Conservation (phyloP, 768 basidiomycete species). For the Termitomyces sp. region DNA sequence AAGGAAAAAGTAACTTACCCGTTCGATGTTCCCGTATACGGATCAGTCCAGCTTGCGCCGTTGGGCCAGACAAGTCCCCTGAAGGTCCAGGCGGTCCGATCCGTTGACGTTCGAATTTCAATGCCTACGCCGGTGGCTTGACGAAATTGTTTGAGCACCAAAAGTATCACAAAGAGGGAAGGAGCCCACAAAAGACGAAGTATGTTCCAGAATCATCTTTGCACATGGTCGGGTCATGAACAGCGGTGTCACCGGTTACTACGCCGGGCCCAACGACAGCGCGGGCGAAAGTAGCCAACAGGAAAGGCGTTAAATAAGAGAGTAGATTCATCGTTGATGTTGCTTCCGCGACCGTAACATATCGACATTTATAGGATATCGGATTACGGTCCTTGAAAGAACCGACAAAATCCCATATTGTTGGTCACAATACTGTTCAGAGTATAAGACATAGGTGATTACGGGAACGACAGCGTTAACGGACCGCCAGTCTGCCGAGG, state of each 20-base stretch:
- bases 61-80: slow-evolving; percentile 43
- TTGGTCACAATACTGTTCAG: neutral
- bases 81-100: slow-evolving; percentile 41
- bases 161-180: neutral
- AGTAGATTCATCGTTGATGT: slow-evolving; percentile 9
- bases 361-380: slow-evolving; percentile 4
- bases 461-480: neutral
- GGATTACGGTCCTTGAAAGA: neutral
- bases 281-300: slow-evolving; percentile 4
- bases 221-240: slow-evolving; percentile 47
- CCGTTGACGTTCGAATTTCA: slow-evolving; percentile 44
- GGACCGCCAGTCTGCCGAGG: slow-evolving; percentile 7
- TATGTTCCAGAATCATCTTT: slow-evolving; percentile 41
- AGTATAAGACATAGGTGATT: neutral
- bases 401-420: slow-evolving; percentile 1
- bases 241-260: slow-evolving; percentile 36
- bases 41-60: slow-evolving; percentile 45
- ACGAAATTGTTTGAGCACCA: neutral
- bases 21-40: slow-evolving; percentile 41
- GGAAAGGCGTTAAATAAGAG: slow-evolving; percentile 2
- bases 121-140: slow-evolving; percentile 41
- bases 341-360: neutral
- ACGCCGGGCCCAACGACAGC: slow-evolving; percentile 27
- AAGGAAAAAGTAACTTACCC: slow-evolving; percentile 21
- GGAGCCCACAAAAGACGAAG: slow-evolving; percentile 39